Evolutionary conservation across 192 early-diverging fungal genomes (phyloP).

Genomic region (Borealophlyctis nickersoniae): DNA sequence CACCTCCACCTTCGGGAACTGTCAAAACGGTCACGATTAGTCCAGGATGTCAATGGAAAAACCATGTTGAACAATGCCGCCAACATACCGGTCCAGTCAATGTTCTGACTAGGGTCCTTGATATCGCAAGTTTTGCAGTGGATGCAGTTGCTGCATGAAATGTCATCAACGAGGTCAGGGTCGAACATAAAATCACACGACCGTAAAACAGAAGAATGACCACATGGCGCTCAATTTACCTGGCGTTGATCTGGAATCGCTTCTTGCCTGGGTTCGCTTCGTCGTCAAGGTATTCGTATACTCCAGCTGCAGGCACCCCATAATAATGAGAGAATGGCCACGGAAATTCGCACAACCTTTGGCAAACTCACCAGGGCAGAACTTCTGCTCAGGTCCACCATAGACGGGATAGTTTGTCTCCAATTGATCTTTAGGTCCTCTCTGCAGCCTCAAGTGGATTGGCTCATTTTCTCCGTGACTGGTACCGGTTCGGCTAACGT

Average conservation of each 20-base stretch:
- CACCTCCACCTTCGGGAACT: constrained; percentile 86
- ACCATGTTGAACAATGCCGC: not conserved
- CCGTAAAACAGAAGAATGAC: too few relatives aligned
- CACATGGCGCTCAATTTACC: too few relatives aligned
- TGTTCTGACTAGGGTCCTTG: constrained; percentile 98
- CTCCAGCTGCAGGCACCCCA: constrained; percentile 60
- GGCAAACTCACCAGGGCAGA: constrained; percentile 77
- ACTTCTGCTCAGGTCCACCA: constrained; percentile 91
- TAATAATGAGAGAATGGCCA: constrained; percentile 3
- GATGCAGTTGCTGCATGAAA: too few relatives aligned
- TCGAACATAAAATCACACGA: too few relatives aligned
- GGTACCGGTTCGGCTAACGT: constrained; percentile 87
- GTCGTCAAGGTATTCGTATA: constrained; percentile 97
- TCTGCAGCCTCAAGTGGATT: constrained; percentile 78
- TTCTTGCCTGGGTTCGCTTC: constrained; percentile 80
- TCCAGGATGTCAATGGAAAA: too few relatives aligned
- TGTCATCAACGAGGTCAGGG: too few relatives aligned
- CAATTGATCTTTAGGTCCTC: constrained; percentile 73
- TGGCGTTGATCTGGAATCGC: constrained; percentile 91
- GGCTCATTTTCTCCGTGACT: constrained; percentile 95
- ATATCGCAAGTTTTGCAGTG: constrained; percentile 99
- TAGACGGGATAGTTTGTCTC: constrained; percentile 79
- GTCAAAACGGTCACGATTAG: too few relatives aligned
- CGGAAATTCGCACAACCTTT: constrained; percentile 7
- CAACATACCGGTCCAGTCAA: constrained; percentile 79